Evolutionary conservation across 805 yeast species (phyloP).

Genomic region (Clavispora carvajalis): DNA sequence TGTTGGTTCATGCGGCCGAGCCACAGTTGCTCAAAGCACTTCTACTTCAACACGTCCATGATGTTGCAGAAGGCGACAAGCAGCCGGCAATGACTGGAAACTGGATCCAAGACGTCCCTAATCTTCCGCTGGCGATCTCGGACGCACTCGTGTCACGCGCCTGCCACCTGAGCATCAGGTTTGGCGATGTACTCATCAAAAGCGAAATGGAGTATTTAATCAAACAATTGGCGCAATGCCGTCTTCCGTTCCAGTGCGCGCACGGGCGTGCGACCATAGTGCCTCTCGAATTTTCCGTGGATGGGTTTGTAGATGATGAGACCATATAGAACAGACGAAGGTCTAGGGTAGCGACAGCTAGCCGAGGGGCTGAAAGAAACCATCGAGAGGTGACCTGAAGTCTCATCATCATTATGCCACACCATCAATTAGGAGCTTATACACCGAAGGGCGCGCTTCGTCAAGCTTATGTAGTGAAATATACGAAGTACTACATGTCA

Average conservation of each 20-base stretch:
- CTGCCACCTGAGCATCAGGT: slow-evolving; percentile 65
- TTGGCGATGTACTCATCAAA: slow-evolving; percentile 50
- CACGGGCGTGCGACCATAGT: slow-evolving; percentile 77
- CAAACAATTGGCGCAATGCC: slow-evolving; percentile 40
- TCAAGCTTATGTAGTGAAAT: too few relatives aligned
- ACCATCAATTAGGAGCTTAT: too few relatives aligned
- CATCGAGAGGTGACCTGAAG: too few relatives aligned
- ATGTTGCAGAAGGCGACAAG: background rate
- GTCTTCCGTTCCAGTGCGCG: slow-evolving; percentile 72
- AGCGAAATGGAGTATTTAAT: slow-evolving; percentile 45
- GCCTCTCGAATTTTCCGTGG: slow-evolving; percentile 36
- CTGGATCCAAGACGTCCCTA: slow-evolving; percentile 19
- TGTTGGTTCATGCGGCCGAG: background rate
- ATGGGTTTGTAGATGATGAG: slow-evolving; percentile 3
- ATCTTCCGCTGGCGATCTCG: slow-evolving; percentile 46
- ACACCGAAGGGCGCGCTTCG: too few relatives aligned
- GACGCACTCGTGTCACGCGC: slow-evolving; percentile 57
- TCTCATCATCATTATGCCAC: too few relatives aligned
- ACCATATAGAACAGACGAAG: slow-evolving; percentile 1
- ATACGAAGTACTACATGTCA: too few relatives aligned
- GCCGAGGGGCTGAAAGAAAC: too few relatives aligned
- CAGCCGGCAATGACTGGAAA: background rate
- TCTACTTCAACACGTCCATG: background rate
- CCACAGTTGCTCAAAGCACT: background rate
- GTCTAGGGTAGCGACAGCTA: too few relatives aligned